Base-by-base conservation (phyloP, 257 asterid species). In the Nicotiana noctiflora region DNA sequence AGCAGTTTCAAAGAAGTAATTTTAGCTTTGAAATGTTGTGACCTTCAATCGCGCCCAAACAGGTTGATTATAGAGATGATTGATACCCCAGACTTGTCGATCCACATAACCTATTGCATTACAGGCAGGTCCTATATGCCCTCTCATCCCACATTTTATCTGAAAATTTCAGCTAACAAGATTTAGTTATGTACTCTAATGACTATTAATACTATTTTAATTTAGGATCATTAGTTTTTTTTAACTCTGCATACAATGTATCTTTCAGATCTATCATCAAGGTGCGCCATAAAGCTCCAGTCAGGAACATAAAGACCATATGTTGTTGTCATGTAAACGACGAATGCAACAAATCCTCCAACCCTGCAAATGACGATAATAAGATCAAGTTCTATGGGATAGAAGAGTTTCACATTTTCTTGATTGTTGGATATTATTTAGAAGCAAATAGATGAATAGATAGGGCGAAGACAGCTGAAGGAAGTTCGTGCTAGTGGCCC, bases 111-210 rank as follows among this genome's bases (percentile, higher is more conserved):
- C 98, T 85, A 94, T 98, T 61, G 98, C 97, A 82, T 94, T 94
- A 84, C 98, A 94, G 0, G 95, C 98, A 2, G 97, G 98, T 75
- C 98, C 96, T 23, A 93, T 67, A 83, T 94, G 98, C 14, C 98
- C 98, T 85, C 95, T 87, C 97, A 91, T 94, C 85, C 98, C 97
- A 84, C 98, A 94, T 86, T 90, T 94, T 49, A 94, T 97, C 98
- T 94, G 83, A 23, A 86, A 86, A 62, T 31, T 75, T 13, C 19
- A 64, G 74, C 4, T 17, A 17, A 67, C 15, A 64, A 12, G 13
- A 13, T 67, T 67, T 51, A 34, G 19, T 67, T 51, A 51, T 11
- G 56, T 14, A 51, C 6, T 13, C 18, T 53, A 31, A 27, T 66
- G 32, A 40, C 31, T 66, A 8, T 8, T 40, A 4, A 32, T 32